Conservation (phyloP, 164 flowering plant species). For the Nelumbo lutea region DNA sequence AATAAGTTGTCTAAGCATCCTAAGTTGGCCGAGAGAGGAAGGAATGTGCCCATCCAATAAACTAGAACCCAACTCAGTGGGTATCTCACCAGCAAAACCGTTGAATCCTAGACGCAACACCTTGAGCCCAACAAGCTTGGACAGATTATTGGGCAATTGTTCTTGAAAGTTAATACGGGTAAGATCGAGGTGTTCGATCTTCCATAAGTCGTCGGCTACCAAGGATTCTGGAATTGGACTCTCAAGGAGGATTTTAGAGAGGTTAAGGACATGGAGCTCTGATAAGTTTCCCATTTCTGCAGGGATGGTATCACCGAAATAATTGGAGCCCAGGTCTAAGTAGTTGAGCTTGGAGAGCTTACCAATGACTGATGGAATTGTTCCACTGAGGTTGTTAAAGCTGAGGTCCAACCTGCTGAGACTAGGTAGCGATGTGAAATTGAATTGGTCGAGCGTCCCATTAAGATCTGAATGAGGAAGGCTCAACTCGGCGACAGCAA, state of each 20-base stretch:
- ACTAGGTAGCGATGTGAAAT: constrained; percentile 12
- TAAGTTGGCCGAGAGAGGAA: neutral
- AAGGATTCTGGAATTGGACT: constrained; percentile 1
- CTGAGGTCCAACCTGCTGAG: constrained; percentile 4
- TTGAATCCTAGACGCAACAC: constrained; percentile 21
- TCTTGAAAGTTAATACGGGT: constrained; percentile 29
- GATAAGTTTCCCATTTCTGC: neutral
- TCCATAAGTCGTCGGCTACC: constrained; percentile 12
- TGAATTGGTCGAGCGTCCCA: constrained; percentile 8
- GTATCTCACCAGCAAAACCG: constrained; percentile 23
- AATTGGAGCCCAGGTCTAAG: constrained; percentile 1
- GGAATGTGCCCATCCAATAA: neutral
- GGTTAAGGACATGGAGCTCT: neutral
- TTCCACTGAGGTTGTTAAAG: constrained; percentile 3
- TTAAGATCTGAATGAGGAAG: constrained; percentile 4
- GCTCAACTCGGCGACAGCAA: constrained; percentile 4
- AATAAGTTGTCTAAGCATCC: neutral
- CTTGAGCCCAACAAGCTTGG: constrained; percentile 21
- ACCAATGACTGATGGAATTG: constrained; percentile 3
- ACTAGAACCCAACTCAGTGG: constrained; percentile 25
- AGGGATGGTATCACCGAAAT: neutral
- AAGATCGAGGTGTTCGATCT: constrained; percentile 30
- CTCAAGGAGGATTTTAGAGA: neutral
- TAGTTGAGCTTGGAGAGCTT: constrained; percentile 11
- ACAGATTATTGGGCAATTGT: constrained; percentile 18